Percentiles rank a stretch among this genome's conserved stretches.
phyloP scores from a whole-genome alignment of 371 early-diverging fungal species.

The Haplosporangium sp. region DNA sequence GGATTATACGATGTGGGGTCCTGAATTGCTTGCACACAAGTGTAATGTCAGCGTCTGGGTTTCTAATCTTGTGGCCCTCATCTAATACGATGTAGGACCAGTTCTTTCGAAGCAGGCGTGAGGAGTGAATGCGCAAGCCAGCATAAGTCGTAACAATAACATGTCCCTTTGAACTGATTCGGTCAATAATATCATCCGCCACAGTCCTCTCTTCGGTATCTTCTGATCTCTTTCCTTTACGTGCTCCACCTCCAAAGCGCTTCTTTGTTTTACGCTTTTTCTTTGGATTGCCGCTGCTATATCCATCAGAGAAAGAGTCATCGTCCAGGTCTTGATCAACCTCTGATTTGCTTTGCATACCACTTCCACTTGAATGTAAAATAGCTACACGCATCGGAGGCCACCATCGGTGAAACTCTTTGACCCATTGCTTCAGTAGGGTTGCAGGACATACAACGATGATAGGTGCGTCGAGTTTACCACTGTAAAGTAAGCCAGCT shows the following conservation, averaged over 20 bases:
- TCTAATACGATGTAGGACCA: constrained; percentile 97
- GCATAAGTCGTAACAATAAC: constrained; percentile 91
- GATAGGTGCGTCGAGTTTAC: constrained; percentile 65
- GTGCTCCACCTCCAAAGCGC: constrained; percentile 27
- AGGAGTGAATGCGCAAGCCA: constrained; percentile 79
- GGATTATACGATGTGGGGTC: constrained; percentile 89
- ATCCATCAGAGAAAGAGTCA: constrained; percentile 38
- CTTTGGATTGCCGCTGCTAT: constrained; percentile 16
- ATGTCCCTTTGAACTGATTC: constrained; percentile 71
- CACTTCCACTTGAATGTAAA: constrained; percentile 88
- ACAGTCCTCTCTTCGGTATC: constrained; percentile 31
- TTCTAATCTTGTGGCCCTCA: constrained; percentile 98
- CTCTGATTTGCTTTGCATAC: constrained; percentile 58
- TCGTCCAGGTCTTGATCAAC: constrained; percentile 17
- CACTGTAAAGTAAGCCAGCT: constrained; percentile 74
- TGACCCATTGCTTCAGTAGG: constrained; percentile 96
- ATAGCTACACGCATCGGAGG: constrained; percentile 93
- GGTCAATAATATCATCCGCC: constrained; percentile 56
- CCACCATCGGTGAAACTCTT: constrained; percentile 96
- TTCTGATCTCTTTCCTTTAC: constrained; percentile 9
- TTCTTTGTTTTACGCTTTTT: constrained; percentile 42
- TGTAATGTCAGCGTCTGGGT: constrained; percentile 93
- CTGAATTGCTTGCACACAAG: constrained; percentile 87
- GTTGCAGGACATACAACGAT: constrained; percentile 97
- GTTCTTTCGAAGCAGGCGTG: constrained; percentile 69